phyloP scores from a whole-genome alignment of 768 basidiomycete species.

The Floccularia luteovirens region DNA sequence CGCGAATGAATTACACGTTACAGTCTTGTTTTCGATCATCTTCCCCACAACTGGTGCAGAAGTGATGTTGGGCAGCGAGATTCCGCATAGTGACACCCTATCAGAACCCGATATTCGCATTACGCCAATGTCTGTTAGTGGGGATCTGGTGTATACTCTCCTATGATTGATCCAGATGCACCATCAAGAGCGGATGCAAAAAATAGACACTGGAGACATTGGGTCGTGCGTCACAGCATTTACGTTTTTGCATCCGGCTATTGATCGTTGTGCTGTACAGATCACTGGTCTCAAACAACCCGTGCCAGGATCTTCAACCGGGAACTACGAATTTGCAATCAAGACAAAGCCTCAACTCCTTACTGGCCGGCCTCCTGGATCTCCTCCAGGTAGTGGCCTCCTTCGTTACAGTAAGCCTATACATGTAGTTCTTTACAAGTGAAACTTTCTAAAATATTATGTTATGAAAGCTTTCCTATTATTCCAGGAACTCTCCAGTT shows the following conservation, averaged over 20 bases:
- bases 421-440: neutral
- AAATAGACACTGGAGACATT: constrained; percentile 47
- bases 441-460: neutral
- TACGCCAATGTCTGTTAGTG: constrained; percentile 22
- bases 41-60: constrained; percentile 31
- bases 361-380: constrained; percentile 49
- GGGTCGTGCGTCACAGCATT: constrained; percentile 31
- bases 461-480: constrained; percentile 41
- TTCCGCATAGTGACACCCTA: constrained; percentile 24
- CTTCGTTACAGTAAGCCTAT: constrained; percentile 47
- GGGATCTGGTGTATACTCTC: constrained; percentile 37
- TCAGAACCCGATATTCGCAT: constrained; percentile 46
- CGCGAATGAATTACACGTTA: constrained; percentile 20
- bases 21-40: constrained; percentile 33
- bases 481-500: constrained; percentile 45
- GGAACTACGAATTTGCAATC: constrained; percentile 24
- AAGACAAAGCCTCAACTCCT: constrained; percentile 41
- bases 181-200: constrained; percentile 41
- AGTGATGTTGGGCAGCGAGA: constrained; percentile 20
- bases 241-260: neutral
- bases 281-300: constrained; percentile 28
- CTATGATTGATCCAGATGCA: constrained; percentile 57
- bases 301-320: constrained; percentile 12
- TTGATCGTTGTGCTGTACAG: constrained; percentile 12
- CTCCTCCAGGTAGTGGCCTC: constrained; percentile 41